phyloP scores from a whole-genome alignment of 148 eudicot species.

The Rhododendron williamsianum region DNA sequence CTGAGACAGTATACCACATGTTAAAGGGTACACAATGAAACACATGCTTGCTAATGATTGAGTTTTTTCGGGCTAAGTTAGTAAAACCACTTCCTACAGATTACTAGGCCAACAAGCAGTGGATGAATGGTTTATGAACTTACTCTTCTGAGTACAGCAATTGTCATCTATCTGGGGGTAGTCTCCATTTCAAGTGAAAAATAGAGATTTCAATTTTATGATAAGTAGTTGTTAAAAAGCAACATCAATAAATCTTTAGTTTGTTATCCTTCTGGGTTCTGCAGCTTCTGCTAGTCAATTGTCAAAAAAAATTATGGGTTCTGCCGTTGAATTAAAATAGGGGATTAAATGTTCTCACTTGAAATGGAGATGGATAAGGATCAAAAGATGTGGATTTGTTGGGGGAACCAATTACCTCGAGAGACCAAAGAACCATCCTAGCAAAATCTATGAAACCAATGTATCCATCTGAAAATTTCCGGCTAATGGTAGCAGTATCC shows the following conservation, averaged over 20 bases:
- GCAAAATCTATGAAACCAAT: conserved; percentile 33
- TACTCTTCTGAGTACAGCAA: background rate
- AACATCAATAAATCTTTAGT: background rate
- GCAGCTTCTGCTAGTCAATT: background rate
- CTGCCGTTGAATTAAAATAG: background rate
- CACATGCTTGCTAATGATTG: background rate
- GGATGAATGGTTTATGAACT: background rate
- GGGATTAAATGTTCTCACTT: background rate
- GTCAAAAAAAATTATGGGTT: background rate
- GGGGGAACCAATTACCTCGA: conserved; percentile 27
- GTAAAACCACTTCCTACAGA: background rate
- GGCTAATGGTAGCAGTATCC: background rate
- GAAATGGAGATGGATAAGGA: background rate
- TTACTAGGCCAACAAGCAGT: background rate
- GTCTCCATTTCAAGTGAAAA: background rate
- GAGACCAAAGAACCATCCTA: conserved; percentile 44
- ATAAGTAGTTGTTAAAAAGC: background rate
- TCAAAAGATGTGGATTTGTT: background rate
- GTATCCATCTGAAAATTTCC: conserved; percentile 19
- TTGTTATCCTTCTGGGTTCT: background rate
- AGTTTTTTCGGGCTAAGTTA: background rate
- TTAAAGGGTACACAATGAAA: background rate
- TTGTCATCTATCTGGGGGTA: background rate
- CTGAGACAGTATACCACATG: background rate
- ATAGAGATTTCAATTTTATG: background rate